Percentiles rank a stretch among this genome's conserved stretches.
phyloP scores from a whole-genome alignment of 2,329 filamentous ascomycete species.

The Mycosphaerella sp. region DNA sequence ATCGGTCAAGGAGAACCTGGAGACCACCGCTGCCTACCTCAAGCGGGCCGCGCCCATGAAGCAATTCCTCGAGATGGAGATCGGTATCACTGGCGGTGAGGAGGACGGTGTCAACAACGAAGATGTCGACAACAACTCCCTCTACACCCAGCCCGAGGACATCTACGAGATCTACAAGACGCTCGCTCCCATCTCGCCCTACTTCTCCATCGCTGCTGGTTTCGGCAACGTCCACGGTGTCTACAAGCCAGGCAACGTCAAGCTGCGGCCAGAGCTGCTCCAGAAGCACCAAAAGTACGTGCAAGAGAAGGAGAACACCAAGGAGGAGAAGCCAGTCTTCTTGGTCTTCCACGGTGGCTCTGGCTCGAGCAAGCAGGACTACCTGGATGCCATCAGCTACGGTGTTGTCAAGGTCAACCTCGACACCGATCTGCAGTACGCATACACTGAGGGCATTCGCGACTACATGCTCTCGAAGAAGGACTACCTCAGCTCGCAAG shows the following conservation, averaged over 20 bases:
- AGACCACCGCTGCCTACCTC: constrained; percentile 87
- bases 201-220: constrained; percentile 96
- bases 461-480: constrained; percentile 94
- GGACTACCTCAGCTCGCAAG: constrained; percentile 79
- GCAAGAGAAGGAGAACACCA: constrained; percentile 66
- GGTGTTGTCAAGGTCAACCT: constrained; percentile 99
- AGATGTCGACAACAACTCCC: constrained; percentile 88
- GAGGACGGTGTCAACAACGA: constrained; percentile 99
- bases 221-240: constrained; percentile 99
- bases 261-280: constrained; percentile 91
- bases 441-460: constrained; percentile 85
- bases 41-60: constrained; percentile 94
- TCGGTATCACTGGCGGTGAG: constrained; percentile 93
- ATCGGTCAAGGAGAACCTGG: constrained; percentile 80
- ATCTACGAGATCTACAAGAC: constrained; percentile 87
- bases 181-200: constrained; percentile 77
- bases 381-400: constrained; percentile 77
- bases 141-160: constrained; percentile 97
- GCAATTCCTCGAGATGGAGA: constrained; percentile 99
- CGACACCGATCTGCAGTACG: constrained; percentile 95
- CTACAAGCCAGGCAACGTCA: constrained; percentile 97
- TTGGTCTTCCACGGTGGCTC: constrained; percentile 99
- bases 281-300: constrained; percentile 94
- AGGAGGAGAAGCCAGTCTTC: constrained; percentile 88
- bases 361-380: constrained; percentile 86